Evolutionary conservation across 2,329 filamentous ascomycete species (phyloP).

Genomic region (Nothophoma quercina): DNA sequence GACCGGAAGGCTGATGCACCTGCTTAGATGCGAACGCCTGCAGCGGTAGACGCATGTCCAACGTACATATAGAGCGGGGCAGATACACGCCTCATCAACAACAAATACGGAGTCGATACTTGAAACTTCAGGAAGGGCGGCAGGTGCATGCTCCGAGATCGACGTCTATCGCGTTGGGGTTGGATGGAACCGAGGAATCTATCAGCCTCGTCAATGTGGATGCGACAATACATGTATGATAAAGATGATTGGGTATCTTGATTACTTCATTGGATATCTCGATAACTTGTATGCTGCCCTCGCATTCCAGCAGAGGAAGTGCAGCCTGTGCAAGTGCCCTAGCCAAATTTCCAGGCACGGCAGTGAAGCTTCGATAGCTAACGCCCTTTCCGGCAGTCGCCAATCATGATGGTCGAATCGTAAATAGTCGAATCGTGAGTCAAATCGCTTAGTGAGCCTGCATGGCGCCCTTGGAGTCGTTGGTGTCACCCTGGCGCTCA

Average conservation of each 20-base stretch:
- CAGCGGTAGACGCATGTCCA: too few relatives aligned
- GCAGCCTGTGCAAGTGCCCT: conserved; percentile 20
- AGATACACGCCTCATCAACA: too few relatives aligned
- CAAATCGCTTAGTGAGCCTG: conserved; percentile 38
- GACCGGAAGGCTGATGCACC: too few relatives aligned
- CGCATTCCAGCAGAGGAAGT: conserved; percentile 29
- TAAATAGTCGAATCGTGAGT: conserved; percentile 17
- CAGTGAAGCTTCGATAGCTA: conserved; percentile 12
- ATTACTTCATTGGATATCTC: conserved; percentile 26
- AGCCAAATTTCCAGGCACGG: conserved; percentile 23
- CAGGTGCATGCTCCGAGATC: neutral
- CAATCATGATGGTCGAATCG: conserved; percentile 28
- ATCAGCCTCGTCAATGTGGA: neutral
- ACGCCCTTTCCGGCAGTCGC: conserved; percentile 18
- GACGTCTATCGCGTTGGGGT: neutral
- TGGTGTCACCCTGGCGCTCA: conserved; percentile 54
- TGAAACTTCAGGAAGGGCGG: too few relatives aligned
- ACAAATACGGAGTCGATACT: too few relatives aligned
- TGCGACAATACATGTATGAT: neutral
- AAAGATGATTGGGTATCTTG: neutral
- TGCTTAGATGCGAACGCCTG: too few relatives aligned
- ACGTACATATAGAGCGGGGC: too few relatives aligned
- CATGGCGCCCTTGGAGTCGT: conserved; percentile 50
- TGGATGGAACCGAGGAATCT: neutral
- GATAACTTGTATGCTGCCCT: conserved; percentile 21